Evolutionary conservation across 176 grass and related monocot genomes (phyloP).

Genomic region (Bolboschoenus planiculmis): DNA sequence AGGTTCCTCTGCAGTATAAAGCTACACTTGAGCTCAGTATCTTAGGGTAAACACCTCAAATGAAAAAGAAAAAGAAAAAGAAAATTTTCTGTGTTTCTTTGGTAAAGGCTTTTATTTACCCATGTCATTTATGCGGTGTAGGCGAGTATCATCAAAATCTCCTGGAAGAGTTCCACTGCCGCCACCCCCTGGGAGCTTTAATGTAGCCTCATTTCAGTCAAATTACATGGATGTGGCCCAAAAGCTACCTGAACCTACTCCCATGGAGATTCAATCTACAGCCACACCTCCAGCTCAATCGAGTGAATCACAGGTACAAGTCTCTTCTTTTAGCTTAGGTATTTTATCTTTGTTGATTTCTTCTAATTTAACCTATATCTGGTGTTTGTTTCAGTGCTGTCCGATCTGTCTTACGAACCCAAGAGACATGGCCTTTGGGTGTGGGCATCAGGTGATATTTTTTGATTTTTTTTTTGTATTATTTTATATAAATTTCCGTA

Average conservation of each 20-base stretch:
- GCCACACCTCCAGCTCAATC: neutral
- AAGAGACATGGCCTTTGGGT: conserved; percentile 74
- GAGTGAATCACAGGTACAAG: conserved; percentile 11
- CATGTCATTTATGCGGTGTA: neutral
- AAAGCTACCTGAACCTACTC: conserved; percentile 19
- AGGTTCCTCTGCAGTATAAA: conserved; percentile 44
- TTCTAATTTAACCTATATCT: neutral
- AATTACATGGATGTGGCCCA: neutral
- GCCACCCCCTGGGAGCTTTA: conserved; percentile 10
- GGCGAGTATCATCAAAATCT: conserved; percentile 21
- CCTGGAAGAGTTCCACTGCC: conserved; percentile 30
- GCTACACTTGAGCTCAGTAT: conserved; percentile 35
- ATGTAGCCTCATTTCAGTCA: conserved; percentile 16
- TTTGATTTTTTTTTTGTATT: neutral
- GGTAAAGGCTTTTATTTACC: neutral
- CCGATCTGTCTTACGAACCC: conserved; percentile 65
- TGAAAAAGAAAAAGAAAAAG: neutral
- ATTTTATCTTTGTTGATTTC: neutral
- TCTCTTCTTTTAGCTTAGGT: neutral
- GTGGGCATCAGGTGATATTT: conserved; percentile 67
- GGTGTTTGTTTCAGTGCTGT: conserved; percentile 40
- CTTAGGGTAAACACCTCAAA: conserved; percentile 31
- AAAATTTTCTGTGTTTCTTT: neutral
- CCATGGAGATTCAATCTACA: neutral
- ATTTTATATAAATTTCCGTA: neutral